These are phyloP conservation scores for Rhinocladiella mackenziei DNA, from an alignment of 2,329 filamentous ascomycete genomes.

Conservation along the genomic window DNA sequence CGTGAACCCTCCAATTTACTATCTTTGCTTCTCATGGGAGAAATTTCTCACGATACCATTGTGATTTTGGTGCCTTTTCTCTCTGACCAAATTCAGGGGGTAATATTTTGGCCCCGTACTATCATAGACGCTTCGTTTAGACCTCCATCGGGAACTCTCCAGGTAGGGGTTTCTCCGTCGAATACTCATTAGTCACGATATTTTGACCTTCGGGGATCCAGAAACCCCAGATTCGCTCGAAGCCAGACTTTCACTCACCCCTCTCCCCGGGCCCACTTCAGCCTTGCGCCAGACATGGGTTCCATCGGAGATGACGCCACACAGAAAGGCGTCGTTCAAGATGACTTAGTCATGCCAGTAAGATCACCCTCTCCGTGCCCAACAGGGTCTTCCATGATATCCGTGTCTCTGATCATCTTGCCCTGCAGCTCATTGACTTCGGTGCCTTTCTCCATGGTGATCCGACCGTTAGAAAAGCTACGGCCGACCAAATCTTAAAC, in stretches of 20 bases:
- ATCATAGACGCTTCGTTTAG: no score
- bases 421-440: constrained; percentile 69
- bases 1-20: no score
- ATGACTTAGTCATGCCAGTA: constrained; percentile 44
- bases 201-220: no score
- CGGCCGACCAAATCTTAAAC: constrained; percentile 67
- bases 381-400: constrained; percentile 3
- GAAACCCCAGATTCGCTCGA: no score
- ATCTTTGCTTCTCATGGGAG: no score
- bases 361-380: background rate
- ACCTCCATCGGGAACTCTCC: no score
- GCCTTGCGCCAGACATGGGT: constrained; percentile 23
- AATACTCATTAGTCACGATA: no score
- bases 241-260: background rate
- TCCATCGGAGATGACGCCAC: constrained; percentile 7
- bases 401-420: background rate
- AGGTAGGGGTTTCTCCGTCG: constrained; percentile 4
- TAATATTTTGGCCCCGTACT: no score
- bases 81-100: no score
- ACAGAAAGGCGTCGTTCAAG: constrained; percentile 38
- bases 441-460: constrained; percentile 64
- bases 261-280: constrained; percentile 15
- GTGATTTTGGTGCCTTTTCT: no score
- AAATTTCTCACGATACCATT: no score
- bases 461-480: constrained; percentile 55